Percentiles rank a stretch among this genome's conserved stretches.
Conservation (phyloP, 2,329 filamentous ascomycete genomes). For the Zopfia rhizophila region DNA sequence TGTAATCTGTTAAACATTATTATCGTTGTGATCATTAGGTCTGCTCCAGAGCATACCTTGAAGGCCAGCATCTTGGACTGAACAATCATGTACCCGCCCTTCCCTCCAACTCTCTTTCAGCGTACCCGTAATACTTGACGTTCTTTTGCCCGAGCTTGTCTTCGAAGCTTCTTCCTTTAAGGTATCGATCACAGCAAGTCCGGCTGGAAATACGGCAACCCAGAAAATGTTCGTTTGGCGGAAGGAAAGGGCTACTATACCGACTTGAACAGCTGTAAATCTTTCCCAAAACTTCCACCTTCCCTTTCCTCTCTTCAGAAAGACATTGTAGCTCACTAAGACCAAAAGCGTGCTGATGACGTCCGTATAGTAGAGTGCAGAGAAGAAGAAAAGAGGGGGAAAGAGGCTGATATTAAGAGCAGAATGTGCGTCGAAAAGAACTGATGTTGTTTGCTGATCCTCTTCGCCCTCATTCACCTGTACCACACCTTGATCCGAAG, state of each 20-base stretch:
- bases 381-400: slow-evolving; percentile 95
- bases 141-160: background rate
- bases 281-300: slow-evolving; percentile 24
- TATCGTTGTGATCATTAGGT: background rate
- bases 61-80: slow-evolving; percentile 33
- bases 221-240: slow-evolving; percentile 98
- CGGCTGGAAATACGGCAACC: slow-evolving; percentile 82
- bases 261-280: slow-evolving; percentile 59
- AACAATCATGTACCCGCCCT: slow-evolving; percentile 33
- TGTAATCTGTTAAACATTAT: slow-evolving; percentile 33
- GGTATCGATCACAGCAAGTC: slow-evolving; percentile 47
- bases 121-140: background rate
- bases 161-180: slow-evolving; percentile 29
- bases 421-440: slow-evolving; percentile 65
- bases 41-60: slow-evolving; percentile 28
- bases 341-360: slow-evolving; percentile 82
- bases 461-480: background rate
- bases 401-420: slow-evolving; percentile 86
- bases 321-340: slow-evolving; percentile 71
- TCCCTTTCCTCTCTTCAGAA: slow-evolving; percentile 45
- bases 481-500: slow-evolving; percentile 7
- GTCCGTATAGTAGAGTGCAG: slow-evolving; percentile 94
- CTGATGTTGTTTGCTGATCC: slow-evolving; percentile 50
- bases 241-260: slow-evolving; percentile 76
- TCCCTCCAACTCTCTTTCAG: slow-evolving; percentile 35